Evolutionary conservation across 805 yeast species (phyloP).

Genomic region (Candida railenensis): DNA sequence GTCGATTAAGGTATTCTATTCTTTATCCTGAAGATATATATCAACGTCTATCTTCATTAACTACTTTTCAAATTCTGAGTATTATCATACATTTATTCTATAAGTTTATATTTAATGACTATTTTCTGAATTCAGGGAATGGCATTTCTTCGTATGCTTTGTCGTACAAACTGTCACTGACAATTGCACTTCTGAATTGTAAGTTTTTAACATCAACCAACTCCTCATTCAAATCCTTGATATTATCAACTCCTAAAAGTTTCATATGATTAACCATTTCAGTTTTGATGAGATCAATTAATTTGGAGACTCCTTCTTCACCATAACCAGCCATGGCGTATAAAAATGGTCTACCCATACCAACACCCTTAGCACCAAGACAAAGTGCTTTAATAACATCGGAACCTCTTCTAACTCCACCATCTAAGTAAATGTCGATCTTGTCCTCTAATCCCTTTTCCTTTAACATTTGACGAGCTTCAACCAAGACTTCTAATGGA

Average conservation of each 20-base stretch:
- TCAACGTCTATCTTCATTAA: too few relatives aligned
- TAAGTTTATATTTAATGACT: background rate
- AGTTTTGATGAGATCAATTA: slow-evolving; percentile 60
- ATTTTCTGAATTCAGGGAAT: background rate
- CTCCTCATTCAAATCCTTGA: slow-evolving; percentile 47
- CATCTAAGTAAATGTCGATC: slow-evolving; percentile 59
- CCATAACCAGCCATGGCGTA: slow-evolving; percentile 67
- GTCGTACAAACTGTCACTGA: slow-evolving; percentile 12
- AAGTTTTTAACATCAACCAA: slow-evolving; percentile 27
- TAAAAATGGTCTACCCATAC: slow-evolving; percentile 65
- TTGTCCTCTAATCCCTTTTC: slow-evolving; percentile 46
- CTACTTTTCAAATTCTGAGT: too few relatives aligned
- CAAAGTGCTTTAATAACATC: slow-evolving; percentile 67
- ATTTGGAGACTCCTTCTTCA: slow-evolving; percentile 60
- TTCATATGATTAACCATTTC: slow-evolving; percentile 80
- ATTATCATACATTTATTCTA: too few relatives aligned
- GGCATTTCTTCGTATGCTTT: slow-evolving; percentile 9
- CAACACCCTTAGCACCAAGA: slow-evolving; percentile 70
- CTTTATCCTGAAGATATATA: too few relatives aligned
- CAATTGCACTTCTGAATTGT: slow-evolving; percentile 23
- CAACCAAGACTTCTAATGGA: slow-evolving; percentile 72
- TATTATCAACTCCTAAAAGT: slow-evolving; percentile 64
- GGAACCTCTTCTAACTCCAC: slow-evolving; percentile 69
- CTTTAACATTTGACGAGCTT: slow-evolving; percentile 54
- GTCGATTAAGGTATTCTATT: too few relatives aligned